Evolutionary conservation across 805 yeast species (phyloP).

Genomic region (Pichia scutulata): DNA sequence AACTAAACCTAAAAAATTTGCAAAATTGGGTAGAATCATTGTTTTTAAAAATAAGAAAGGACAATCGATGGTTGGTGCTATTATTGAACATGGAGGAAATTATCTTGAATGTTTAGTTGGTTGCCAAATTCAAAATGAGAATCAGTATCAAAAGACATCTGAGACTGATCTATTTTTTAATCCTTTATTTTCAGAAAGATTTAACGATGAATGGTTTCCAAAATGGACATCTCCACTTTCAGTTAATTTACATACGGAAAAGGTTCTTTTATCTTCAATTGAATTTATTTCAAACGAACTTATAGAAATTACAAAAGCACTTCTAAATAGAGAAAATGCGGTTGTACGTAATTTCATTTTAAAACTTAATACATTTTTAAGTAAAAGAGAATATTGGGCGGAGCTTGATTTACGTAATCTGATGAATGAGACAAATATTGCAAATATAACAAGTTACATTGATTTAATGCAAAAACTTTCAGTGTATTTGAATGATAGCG

Average conservation of each 20-base stretch:
- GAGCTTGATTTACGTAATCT: conserved; percentile 36
- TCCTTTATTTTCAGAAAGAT: conserved; percentile 23
- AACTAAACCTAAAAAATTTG: conserved; percentile 38
- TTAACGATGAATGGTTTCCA: conserved; percentile 30
- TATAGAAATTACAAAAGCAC: conserved; percentile 17
- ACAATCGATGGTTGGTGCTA: conserved; percentile 1
- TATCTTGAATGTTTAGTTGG: conserved; percentile 26
- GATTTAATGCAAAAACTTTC: conserved; percentile 19
- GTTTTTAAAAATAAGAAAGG: conserved; percentile 45
- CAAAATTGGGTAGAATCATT: conserved; percentile 50
- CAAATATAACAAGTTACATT: conserved; percentile 32
- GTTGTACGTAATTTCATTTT: neutral
- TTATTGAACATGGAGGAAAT: neutral
- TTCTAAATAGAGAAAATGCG: conserved; percentile 1
- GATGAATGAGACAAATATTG: conserved; percentile 30
- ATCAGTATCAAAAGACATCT: conserved; percentile 1
- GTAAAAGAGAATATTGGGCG: conserved; percentile 31
- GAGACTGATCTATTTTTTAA: conserved; percentile 19
- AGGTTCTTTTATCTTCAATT: conserved; percentile 35
- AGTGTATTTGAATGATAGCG: conserved; percentile 23
- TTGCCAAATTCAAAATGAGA: conserved; percentile 13
- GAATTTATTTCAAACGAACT: conserved; percentile 37
- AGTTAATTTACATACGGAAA: conserved; percentile 18
- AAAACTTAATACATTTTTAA: neutral
- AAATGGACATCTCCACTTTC: conserved; percentile 19